Percentiles rank a stretch among this genome's conserved stretches.
phyloP scores from a whole-genome alignment of 1,139 yeast species.

The Kodamaea derodonti region DNA sequence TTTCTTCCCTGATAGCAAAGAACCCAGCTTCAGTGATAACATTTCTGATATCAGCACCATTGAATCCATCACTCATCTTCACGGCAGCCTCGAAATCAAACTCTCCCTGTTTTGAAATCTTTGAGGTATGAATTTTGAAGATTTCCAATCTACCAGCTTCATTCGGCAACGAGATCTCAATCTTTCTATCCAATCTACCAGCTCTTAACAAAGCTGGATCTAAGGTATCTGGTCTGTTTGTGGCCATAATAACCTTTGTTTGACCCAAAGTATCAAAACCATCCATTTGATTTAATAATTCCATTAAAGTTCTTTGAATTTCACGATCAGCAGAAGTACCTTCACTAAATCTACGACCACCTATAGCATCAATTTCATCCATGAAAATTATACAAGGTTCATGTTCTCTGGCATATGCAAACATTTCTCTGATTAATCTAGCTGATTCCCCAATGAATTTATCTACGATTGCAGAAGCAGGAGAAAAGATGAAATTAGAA shows the following conservation, averaged over 20 bases:
- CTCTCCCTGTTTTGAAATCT: conserved; percentile 89
- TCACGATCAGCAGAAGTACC: conserved; percentile 99
- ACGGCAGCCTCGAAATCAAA: conserved; percentile 97
- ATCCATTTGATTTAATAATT: conserved; percentile 96
- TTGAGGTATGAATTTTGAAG: conserved; percentile 87
- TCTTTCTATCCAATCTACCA: conserved; percentile 95
- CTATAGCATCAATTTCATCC: conserved; percentile 99
- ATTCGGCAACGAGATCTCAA: conserved; percentile 94
- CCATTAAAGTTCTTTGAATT: conserved; percentile 98
- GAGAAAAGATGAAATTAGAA: conserved; percentile 95
- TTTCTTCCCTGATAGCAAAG: conserved; percentile 95
- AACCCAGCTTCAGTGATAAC: conserved; percentile 99
- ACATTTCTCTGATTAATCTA: conserved; percentile 95
- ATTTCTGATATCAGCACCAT: conserved; percentile 98
- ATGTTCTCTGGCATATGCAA: conserved; percentile 96
- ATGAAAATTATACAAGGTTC: conserved; percentile 98
- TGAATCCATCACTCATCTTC: conserved; percentile 97
- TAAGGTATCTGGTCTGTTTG: conserved; percentile 96
- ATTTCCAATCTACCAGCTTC: conserved; percentile 95
- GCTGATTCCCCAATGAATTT: conserved; percentile 99
- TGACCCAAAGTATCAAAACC: conserved; percentile 97
- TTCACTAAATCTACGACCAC: conserved; percentile 96
- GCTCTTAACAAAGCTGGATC: conserved; percentile 99
- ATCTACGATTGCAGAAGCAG: conserved; percentile 97
- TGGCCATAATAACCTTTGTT: conserved; percentile 98